Conservation (phyloP, 768 basidiomycete species). For the Agaricus subrufescens region DNA sequence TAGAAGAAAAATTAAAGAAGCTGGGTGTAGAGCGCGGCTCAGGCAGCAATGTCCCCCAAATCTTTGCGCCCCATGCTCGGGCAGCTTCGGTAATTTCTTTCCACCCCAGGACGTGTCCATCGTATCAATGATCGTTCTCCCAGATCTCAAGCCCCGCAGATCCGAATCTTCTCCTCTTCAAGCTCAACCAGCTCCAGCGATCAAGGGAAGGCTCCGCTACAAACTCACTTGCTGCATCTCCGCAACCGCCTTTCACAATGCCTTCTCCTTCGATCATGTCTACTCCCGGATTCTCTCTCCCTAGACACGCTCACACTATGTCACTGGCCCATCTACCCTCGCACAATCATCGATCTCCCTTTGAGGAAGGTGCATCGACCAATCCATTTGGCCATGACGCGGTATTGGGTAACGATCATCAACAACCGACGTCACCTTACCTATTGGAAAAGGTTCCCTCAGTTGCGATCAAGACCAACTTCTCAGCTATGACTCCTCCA, state of each 20-base stretch:
- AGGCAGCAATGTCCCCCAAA: conserved; percentile 49
- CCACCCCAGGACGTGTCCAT: conserved; percentile 19
- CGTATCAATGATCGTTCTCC: not conserved
- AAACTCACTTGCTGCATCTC: conserved; percentile 59
- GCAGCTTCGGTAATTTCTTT: conserved; percentile 70
- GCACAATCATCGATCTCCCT: conserved; percentile 28
- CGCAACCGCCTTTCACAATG: conserved; percentile 46
- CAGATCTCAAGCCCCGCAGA: conserved; percentile 92
- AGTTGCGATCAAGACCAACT: not conserved
- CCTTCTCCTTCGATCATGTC: conserved; percentile 45
- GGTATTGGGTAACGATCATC: conserved; percentile 39
- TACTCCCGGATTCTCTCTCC: conserved; percentile 28
- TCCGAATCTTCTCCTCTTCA: conserved; percentile 75
- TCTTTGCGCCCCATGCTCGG: conserved; percentile 73
- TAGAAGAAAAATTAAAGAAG: conserved; percentile 78
- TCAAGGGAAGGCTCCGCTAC: conserved; percentile 49
- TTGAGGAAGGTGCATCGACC: conserved; percentile 30
- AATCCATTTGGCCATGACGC: conserved; percentile 66
- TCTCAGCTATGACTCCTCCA: not conserved
- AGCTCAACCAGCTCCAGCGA: conserved; percentile 80
- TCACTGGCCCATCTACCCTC: conserved; percentile 63
- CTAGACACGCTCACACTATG: conserved; percentile 61
- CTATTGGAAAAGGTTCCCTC: conserved; percentile 8
- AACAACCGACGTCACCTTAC: conserved; percentile 16
- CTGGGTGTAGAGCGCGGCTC: conserved; percentile 72